Percentiles rank a stretch among this genome's conserved stretches.
Conservation (phyloP, 2,329 filamentous ascomycete genomes). For the Sphaerulina musiva region DNA sequence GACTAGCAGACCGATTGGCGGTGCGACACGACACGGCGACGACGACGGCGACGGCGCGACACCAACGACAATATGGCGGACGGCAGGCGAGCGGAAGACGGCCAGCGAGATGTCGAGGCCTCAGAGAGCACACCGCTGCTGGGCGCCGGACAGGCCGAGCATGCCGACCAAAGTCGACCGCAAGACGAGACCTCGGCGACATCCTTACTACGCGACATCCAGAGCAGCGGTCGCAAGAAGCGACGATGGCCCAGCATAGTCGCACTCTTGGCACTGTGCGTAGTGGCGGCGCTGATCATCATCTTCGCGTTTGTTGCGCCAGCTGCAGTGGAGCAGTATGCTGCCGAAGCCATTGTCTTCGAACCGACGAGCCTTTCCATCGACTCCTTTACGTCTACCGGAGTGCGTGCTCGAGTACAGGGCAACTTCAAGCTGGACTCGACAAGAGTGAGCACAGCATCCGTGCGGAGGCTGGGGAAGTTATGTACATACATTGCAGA, state of each 20-base stretch:
- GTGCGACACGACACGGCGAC: neutral
- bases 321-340: conserved; percentile 75
- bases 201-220: conserved; percentile 15
- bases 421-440: conserved; percentile 78
- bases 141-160: conserved; percentile 3
- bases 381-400: conserved; percentile 72
- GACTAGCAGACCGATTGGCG: neutral
- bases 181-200: conserved; percentile 21
- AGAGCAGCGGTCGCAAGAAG: conserved; percentile 26
- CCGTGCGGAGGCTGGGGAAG: conserved; percentile 67
- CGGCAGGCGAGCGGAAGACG: conserved; percentile 7
- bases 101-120: conserved; percentile 9
- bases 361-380: conserved; percentile 79
- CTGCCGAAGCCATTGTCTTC: conserved; percentile 72
- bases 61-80: conserved; percentile 2
- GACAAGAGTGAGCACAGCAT: conserved; percentile 61
- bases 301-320: conserved; percentile 75
- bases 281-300: conserved; percentile 61
- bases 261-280: conserved; percentile 60
- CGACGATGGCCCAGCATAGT: conserved; percentile 70
- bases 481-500: conserved; percentile 74
- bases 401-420: conserved; percentile 71
- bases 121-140: conserved; percentile 18
- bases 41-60: conserved; percentile 6
- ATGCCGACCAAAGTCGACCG: conserved; percentile 21